Percentiles rank a stretch among this genome's conserved stretches.
Evolutionary conservation across 78 protist species (phyloP).

Genomic region (Chrysochromulina tobinii): DNA sequence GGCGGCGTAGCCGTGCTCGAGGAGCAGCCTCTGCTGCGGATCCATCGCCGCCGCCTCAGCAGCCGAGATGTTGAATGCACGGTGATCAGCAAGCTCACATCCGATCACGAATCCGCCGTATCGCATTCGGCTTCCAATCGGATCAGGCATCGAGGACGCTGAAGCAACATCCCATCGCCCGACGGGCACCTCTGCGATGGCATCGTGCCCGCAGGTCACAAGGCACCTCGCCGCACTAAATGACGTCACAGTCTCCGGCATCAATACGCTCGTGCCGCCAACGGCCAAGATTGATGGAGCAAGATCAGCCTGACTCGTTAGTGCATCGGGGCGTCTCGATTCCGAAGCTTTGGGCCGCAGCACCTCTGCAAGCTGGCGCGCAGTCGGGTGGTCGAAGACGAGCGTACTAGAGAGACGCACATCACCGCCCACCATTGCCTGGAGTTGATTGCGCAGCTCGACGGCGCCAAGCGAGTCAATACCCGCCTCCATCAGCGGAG

Average conservation of each 20-base stretch:
- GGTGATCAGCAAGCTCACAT: neutral
- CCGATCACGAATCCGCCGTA: neutral
- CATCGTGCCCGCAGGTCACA: neutral
- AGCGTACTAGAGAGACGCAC: neutral
- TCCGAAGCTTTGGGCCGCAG: neutral
- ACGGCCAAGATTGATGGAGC: too few species aligned
- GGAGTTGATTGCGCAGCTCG: neutral
- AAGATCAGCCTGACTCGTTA: too few species aligned
- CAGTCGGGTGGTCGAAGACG: neutral
- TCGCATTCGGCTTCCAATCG: neutral
- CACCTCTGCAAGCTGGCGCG: neutral
- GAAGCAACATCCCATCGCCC: neutral
- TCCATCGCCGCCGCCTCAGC: slow-evolving; percentile 31
- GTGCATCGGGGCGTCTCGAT: too few species aligned
- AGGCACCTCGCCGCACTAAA: too few species aligned
- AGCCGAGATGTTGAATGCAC: neutral
- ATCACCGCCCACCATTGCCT: too few species aligned
- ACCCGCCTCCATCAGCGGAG: neutral
- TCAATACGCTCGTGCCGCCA: too few species aligned
- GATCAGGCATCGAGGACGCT: too few species aligned
- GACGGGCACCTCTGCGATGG: neutral
- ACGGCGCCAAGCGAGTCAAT: slow-evolving; percentile 1
- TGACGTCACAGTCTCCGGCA: too few species aligned
- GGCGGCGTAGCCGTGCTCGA: neutral
- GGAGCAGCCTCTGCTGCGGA: slow-evolving; percentile 31